Percentiles rank a stretch among this genome's conserved stretches.
Evolutionary conservation across 2,329 filamentous ascomycete genomes (phyloP).

Genomic region (Pseudogymnoascus sp.): DNA sequence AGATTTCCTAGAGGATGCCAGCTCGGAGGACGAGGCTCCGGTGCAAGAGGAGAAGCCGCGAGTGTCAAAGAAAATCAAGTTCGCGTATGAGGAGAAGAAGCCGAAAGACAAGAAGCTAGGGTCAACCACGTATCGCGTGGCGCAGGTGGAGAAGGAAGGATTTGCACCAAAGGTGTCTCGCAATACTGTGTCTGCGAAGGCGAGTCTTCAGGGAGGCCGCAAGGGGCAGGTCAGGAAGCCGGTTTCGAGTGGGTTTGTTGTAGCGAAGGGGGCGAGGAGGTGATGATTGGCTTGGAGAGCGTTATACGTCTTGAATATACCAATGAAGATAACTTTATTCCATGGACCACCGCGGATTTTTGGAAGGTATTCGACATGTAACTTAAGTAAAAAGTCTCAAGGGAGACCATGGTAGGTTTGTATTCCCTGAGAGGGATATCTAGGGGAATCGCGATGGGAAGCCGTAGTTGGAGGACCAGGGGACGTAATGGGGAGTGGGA

Average conservation of each 20-base stretch:
- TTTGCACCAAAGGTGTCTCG: conserved; percentile 23
- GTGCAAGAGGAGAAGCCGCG: neutral
- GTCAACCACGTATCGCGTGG: conserved; percentile 24
- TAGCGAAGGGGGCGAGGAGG: neutral
- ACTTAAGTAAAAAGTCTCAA: neutral
- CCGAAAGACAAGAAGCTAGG: conserved; percentile 24
- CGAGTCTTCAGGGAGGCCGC: conserved; percentile 9
- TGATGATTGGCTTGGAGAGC: neutral
- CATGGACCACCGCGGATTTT: neutral
- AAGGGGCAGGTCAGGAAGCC: conserved; percentile 5
- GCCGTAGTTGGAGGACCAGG: neutral
- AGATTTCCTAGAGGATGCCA: conserved; percentile 24
- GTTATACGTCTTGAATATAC: neutral
- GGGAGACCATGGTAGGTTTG: neutral
- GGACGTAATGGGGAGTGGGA: neutral
- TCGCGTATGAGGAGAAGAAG: conserved; percentile 20
- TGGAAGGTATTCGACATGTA: neutral
- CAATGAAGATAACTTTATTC: neutral
- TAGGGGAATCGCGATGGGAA: neutral
- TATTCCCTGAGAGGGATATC: neutral
- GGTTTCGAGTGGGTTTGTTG: neutral
- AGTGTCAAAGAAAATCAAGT: conserved; percentile 23
- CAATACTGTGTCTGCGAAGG: conserved; percentile 21
- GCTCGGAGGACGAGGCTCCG: conserved; percentile 3
- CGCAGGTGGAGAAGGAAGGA: conserved; percentile 13